Evolutionary conservation across 768 basidiomycete genomes (phyloP).

Genomic region (Coprinellus micaceus): DNA sequence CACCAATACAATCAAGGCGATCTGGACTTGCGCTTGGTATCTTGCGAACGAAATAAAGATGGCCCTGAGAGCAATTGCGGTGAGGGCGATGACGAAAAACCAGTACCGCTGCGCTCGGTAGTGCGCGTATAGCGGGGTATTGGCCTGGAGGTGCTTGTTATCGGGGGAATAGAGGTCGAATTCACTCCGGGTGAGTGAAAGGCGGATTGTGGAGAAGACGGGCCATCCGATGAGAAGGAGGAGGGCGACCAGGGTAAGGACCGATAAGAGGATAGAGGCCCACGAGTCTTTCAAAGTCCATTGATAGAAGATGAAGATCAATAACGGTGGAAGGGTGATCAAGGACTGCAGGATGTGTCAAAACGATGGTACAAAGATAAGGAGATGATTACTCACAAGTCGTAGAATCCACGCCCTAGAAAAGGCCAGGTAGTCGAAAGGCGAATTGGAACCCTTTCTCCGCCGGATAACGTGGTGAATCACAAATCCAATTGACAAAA

Average conservation of each 20-base stretch:
- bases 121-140: constrained; percentile 62
- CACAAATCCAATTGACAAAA: constrained; percentile 52
- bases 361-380: constrained; percentile 6
- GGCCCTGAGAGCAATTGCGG: constrained; percentile 62
- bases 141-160: constrained; percentile 32
- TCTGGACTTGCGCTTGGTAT: constrained; percentile 59
- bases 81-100: constrained; percentile 57
- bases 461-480: constrained; percentile 27
- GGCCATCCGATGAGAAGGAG: constrained; percentile 47
- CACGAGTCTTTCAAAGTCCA: constrained; percentile 91
- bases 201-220: constrained; percentile 45
- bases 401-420: constrained; percentile 61
- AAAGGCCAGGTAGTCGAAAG: constrained; percentile 41
- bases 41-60: constrained; percentile 68
- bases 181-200: constrained; percentile 29
- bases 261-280: constrained; percentile 77
- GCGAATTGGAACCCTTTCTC: constrained; percentile 1
- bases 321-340: constrained; percentile 63
- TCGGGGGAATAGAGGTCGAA: constrained; percentile 29
- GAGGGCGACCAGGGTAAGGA: constrained; percentile 57
- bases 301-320: constrained; percentile 81
- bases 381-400: constrained; percentile 44
- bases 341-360: constrained; percentile 44
- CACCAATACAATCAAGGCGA: constrained; percentile 69
- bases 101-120: constrained; percentile 67